Conservation (phyloP, 2,329 filamentous ascomycete species). For the Neopestalotiopsis sp. region DNA sequence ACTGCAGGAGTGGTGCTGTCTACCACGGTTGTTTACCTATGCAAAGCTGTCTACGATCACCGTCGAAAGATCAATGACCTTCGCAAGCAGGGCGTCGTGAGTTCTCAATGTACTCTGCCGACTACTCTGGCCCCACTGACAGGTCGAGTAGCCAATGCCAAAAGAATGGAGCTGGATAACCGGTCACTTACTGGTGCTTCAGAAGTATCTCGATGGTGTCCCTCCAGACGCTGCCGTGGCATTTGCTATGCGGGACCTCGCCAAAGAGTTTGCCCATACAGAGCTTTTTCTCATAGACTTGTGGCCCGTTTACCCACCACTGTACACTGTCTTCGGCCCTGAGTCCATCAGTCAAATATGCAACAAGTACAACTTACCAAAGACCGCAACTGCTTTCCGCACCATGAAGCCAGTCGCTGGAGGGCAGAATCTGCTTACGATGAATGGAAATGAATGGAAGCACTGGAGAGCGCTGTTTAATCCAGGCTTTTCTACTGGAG, state of each 20-base stretch:
- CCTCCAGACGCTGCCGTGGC: conserved; percentile 23
- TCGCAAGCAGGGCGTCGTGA: conserved; percentile 23
- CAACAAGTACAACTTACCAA: conserved; percentile 24
- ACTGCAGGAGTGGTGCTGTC: conserved; percentile 7
- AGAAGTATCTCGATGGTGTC: conserved; percentile 22
- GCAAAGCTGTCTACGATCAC: conserved; percentile 11
- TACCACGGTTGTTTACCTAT: conserved; percentile 15
- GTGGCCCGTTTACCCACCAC: conserved; percentile 24
- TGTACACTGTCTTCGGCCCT: conserved; percentile 22
- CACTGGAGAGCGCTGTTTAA: conserved; percentile 12
- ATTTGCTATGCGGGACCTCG: conserved; percentile 24
- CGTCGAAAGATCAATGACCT: conserved; percentile 20
- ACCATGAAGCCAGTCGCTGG: conserved; percentile 15
- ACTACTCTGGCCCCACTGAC: background rate
- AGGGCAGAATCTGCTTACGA: background rate
- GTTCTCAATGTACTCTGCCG: background rate
- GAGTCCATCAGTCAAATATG: conserved; percentile 18
- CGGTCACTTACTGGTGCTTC: conserved; percentile 23
- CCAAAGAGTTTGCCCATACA: conserved; percentile 20
- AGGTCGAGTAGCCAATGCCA: conserved; percentile 23
- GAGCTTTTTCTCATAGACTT: conserved; percentile 24
- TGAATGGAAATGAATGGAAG: conserved; percentile 16
- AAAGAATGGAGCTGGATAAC: conserved; percentile 24
- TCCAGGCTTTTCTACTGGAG: conserved; percentile 2
- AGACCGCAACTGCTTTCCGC: conserved; percentile 9